Conservation (phyloP, 1,284 basidiomycete species). For the Ustilago bromivora region DNA sequence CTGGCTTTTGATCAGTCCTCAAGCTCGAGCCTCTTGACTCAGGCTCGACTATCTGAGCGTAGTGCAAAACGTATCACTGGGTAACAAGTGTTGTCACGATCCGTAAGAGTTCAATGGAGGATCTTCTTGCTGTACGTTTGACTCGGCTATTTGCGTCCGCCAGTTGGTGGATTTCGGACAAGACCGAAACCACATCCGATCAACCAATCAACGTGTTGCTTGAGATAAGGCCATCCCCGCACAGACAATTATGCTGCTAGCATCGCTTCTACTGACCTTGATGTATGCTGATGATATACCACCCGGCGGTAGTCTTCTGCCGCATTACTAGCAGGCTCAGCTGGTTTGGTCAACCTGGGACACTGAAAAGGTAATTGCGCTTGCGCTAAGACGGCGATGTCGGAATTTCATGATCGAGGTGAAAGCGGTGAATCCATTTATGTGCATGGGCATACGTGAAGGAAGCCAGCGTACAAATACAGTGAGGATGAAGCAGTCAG, state of each 20-base stretch:
- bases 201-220: slow-evolving; percentile 27
- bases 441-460: background rate
- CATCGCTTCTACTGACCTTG: background rate
- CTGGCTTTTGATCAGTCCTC: background rate
- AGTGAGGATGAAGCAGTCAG: background rate
- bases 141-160: slow-evolving; percentile 16
- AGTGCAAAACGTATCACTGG: background rate
- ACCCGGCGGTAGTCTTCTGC: too few species aligned
- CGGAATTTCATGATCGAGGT: background rate
- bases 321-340: too few species aligned
- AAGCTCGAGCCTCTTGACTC: background rate
- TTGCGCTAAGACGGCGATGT: too few species aligned
- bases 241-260: slow-evolving; percentile 9
- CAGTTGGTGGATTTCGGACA: slow-evolving; percentile 14
- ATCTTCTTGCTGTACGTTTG: slow-evolving; percentile 1
- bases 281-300: background rate
- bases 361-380: too few species aligned
- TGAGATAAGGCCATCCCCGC: slow-evolving; percentile 21
- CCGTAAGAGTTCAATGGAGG: background rate
- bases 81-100: background rate
- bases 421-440: background rate
- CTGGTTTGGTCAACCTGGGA: too few species aligned
- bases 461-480: background rate
- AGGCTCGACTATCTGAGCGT: background rate
- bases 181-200: slow-evolving; percentile 13